A percentile compares a stretch with the other conserved stretches of the same genome.
Evolutionary conservation across 208 protist genomes (phyloP).

Genomic region (Borovskyia barvae): DNA sequence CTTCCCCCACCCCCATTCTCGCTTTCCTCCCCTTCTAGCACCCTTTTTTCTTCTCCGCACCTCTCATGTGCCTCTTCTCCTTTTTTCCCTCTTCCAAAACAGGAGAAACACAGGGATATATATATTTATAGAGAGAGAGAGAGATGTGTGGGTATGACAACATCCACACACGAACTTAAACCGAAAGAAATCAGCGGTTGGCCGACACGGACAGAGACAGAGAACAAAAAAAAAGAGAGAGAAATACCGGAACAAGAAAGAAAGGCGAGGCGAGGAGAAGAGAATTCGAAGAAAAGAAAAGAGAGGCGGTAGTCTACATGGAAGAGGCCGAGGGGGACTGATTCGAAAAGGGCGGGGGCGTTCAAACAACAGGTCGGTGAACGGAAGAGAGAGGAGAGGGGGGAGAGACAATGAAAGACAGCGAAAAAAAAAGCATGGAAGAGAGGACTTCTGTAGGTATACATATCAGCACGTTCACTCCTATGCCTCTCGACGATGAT

Average conservation of each 20-base stretch:
- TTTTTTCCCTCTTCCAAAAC: no score
- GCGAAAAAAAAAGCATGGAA: constrained; percentile 2
- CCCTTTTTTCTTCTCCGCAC: no score
- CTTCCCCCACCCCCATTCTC: no score
- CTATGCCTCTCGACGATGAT: no score
- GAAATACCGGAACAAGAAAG: not conserved
- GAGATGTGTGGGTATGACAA: no score
- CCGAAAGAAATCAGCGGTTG: not conserved
- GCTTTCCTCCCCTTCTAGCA: no score
- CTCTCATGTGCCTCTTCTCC: no score
- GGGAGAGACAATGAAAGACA: constrained; percentile 1
- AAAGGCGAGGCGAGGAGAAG: not conserved
- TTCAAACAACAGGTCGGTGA: not conserved
- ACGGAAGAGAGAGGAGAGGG: not conserved
- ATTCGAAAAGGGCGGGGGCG: not conserved
- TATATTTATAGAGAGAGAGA: not conserved
- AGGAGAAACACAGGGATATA: no score
- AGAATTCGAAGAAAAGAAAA: constrained; percentile 14
- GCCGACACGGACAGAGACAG: not conserved
- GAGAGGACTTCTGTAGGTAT: not conserved
- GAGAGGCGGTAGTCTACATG: not conserved
- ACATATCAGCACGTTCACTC: no score
- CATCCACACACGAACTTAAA: no score
- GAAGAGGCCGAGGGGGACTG: not conserved
- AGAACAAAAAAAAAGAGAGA: not conserved